Percentiles rank a stretch among this genome's conserved stretches.
Conservation (phyloP, 768 basidiomycete genomes). For the Hydnum rufescens region DNA sequence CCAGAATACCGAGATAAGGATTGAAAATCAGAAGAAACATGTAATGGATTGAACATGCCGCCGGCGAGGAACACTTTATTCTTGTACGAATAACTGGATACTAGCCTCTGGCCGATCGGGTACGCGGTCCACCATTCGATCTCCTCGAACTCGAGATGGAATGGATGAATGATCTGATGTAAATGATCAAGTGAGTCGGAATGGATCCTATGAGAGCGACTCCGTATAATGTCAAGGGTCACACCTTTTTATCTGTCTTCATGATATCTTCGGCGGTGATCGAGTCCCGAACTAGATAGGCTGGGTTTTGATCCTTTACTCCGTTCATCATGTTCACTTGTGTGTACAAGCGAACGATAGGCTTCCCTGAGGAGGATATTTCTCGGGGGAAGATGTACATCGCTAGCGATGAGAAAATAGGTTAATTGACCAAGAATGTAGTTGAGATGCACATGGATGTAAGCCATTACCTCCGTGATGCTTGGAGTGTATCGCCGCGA, state of each 20-base stretch:
- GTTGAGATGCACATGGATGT: background rate
- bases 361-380: background rate
- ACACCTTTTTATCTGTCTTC: background rate
- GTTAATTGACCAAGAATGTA: background rate
- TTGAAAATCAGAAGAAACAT: background rate
- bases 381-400: constrained; percentile 2
- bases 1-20: background rate
- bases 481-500: constrained; percentile 1
- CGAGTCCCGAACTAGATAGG: constrained; percentile 3
- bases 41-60: background rate
- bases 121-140: constrained; percentile 13
- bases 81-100: constrained; percentile 9
- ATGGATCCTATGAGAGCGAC: background rate
- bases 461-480: background rate
- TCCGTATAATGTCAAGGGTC: background rate
- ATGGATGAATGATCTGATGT: constrained; percentile 10
- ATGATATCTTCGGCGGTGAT: constrained; percentile 8
- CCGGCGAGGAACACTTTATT: constrained; percentile 14
- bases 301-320: background rate
- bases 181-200: background rate
- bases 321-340: background rate
- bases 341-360: constrained; percentile 2
- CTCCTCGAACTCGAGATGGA: constrained; percentile 10
- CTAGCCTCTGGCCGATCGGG: constrained; percentile 13
- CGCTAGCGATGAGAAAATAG: too few relatives aligned